Evolutionary conservation across 2,329 filamentous ascomycete genomes (phyloP).

Genomic region (Colletotrichum musae): DNA sequence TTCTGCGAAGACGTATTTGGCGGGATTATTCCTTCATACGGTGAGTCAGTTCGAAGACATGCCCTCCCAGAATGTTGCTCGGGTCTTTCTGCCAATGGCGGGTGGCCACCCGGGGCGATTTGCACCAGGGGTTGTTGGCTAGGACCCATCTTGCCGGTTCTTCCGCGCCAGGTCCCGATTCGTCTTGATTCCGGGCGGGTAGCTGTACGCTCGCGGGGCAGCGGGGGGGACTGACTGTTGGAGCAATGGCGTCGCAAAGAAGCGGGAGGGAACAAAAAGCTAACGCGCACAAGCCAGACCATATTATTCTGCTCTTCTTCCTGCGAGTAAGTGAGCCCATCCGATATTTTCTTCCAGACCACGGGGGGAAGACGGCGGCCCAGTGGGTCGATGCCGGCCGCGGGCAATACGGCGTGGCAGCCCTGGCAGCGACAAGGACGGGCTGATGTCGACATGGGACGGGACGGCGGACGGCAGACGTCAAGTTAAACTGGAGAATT

Average conservation of each 20-base stretch:
- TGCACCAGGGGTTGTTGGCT: constrained; percentile 29
- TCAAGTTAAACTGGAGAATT: constrained; percentile 11
- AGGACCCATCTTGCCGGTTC: constrained; percentile 31
- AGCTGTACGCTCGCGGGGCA: not conserved
- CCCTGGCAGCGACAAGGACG: not conserved
- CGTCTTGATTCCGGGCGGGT: constrained; percentile 9
- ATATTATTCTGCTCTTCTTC: constrained; percentile 31
- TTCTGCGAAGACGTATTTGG: not conserved
- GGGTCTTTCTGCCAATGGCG: not conserved
- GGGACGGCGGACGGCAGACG: constrained; percentile 1
- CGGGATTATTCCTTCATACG: not conserved
- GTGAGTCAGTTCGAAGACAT: constrained; percentile 1
- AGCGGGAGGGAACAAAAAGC: constrained; percentile 1
- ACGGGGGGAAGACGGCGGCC: constrained; percentile 3
- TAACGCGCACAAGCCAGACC: constrained; percentile 22
- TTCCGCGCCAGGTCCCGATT: constrained; percentile 23
- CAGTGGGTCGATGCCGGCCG: not conserved
- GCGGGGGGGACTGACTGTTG: not conserved
- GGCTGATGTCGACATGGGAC: constrained; percentile 5
- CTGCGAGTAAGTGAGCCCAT: constrained; percentile 35
- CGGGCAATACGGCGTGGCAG: not conserved
- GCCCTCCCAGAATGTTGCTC: not conserved
- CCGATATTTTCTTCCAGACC: not conserved
- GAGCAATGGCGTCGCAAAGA: constrained; percentile 7
- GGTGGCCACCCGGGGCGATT: constrained; percentile 20